Conservation (phyloP, 1,284 basidiomycete genomes). For the Microbotryomycetes sp. region DNA sequence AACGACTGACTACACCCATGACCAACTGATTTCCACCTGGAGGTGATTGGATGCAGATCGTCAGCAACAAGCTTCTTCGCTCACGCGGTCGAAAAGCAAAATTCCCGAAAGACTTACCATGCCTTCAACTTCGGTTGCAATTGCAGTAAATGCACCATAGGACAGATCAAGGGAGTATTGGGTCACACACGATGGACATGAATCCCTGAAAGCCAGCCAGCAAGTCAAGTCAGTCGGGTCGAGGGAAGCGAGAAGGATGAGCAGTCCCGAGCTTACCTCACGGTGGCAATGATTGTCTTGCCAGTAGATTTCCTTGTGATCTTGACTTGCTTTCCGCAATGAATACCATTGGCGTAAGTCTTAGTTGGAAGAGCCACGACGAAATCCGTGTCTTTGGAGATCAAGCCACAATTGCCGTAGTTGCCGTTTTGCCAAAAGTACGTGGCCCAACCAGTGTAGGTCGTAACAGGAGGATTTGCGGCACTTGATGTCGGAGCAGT, state of each 20-base stretch:
- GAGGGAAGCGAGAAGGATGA: too few species aligned
- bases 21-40: neutral
- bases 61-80: neutral
- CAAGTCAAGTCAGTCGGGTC: too few species aligned
- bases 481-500: neutral
- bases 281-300: neutral
- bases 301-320: constrained; percentile 6
- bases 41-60: neutral
- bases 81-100: too few species aligned
- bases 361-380: constrained; percentile 57
- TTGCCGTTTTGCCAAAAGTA: constrained; percentile 10
- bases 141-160: constrained; percentile 7
- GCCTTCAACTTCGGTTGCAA: neutral
- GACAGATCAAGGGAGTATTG: constrained; percentile 8
- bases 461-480: neutral
- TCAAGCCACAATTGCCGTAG: constrained; percentile 1
- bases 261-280: too few species aligned
- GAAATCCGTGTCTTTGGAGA: constrained; percentile 35
- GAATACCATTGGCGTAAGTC: constrained; percentile 45
- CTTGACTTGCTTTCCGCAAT: constrained; percentile 54
- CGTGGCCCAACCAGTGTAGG: constrained; percentile 1
- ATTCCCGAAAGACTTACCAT: neutral
- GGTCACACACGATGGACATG: constrained; percentile 2
- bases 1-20: neutral
- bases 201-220: constrained; percentile 7